Evolutionary conservation across 148 eudicot species (phyloP).

Genomic region (Beta vulgaris): DNA sequence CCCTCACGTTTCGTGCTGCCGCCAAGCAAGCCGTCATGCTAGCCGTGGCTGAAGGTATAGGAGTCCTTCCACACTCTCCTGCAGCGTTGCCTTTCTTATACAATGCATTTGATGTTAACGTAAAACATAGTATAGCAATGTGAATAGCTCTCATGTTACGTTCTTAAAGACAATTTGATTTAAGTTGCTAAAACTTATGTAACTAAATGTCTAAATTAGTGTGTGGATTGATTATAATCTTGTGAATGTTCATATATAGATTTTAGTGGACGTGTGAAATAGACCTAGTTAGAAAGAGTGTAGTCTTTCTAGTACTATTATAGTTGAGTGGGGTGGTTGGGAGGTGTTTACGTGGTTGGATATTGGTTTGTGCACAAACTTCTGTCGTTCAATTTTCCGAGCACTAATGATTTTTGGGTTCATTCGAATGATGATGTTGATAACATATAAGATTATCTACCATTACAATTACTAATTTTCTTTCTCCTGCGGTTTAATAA

Average conservation of each 20-base stretch:
- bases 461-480: not conserved
- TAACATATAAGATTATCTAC: not conserved
- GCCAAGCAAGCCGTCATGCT: conserved; percentile 52
- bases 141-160: conserved; percentile 1
- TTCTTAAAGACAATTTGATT: not conserved
- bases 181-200: too few species aligned
- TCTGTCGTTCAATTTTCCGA: not conserved
- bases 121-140: conserved; percentile 17
- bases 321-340: conserved; percentile 29
- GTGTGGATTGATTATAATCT: too few species aligned
- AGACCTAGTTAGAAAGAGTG: not conserved
- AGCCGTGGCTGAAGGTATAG: conserved; percentile 36
- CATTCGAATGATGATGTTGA: not conserved
- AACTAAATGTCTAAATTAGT: too few species aligned
- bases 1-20: conserved; percentile 31
- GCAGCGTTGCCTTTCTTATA: conserved; percentile 30
- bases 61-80: conserved; percentile 45
- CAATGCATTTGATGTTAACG: conserved; percentile 21
- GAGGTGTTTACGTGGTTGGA: conserved; percentile 11
- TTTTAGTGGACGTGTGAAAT: too few species aligned
- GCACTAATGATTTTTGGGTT: conserved; percentile 9
- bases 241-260: not conserved
- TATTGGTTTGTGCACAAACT: not conserved
- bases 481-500: too few species aligned
- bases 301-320: not conserved